Percentiles rank a stretch among this genome's conserved stretches.
Evolutionary conservation across 805 yeast species (phyloP).

Genomic region (Candida methanosorbosa): DNA sequence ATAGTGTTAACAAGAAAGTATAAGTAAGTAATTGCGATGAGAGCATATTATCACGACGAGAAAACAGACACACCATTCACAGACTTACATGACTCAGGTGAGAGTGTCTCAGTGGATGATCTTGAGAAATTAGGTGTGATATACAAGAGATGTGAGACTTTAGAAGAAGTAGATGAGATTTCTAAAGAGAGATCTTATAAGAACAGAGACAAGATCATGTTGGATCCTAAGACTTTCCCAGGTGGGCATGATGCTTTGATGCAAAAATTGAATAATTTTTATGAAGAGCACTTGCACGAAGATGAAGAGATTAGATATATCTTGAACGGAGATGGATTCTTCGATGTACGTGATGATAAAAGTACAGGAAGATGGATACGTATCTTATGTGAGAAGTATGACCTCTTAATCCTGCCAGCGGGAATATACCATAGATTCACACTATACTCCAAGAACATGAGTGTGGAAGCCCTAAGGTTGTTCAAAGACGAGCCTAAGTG

Average conservation of each 20-base stretch:
- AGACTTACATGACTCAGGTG: conserved; percentile 67
- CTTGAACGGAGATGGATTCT: conserved; percentile 83
- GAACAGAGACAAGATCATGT: conserved; percentile 65
- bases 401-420: conserved; percentile 72
- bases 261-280: conserved; percentile 60
- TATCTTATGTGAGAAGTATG: conserved; percentile 52
- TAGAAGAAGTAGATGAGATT: conserved; percentile 50
- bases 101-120: conserved; percentile 6
- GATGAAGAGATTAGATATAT: conserved; percentile 95
- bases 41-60: conserved; percentile 55
- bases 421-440: conserved; percentile 95
- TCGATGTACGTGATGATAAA: conserved; percentile 66
- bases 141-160: conserved; percentile 42
- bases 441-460: conserved; percentile 42
- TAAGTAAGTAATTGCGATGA: too few species aligned
- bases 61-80: conserved; percentile 50
- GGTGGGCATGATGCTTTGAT: conserved; percentile 53
- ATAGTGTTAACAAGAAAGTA: too few species aligned
- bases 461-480: conserved; percentile 70
- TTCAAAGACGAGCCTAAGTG: conserved; percentile 96
- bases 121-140: conserved; percentile 53
- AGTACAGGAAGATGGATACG: conserved; percentile 63
- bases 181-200: conserved; percentile 68
- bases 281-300: conserved; percentile 85
- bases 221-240: conserved; percentile 52